phyloP scores from a whole-genome alignment of 2,329 filamentous ascomycete genomes.

The Colletotrichum musicola region DNA sequence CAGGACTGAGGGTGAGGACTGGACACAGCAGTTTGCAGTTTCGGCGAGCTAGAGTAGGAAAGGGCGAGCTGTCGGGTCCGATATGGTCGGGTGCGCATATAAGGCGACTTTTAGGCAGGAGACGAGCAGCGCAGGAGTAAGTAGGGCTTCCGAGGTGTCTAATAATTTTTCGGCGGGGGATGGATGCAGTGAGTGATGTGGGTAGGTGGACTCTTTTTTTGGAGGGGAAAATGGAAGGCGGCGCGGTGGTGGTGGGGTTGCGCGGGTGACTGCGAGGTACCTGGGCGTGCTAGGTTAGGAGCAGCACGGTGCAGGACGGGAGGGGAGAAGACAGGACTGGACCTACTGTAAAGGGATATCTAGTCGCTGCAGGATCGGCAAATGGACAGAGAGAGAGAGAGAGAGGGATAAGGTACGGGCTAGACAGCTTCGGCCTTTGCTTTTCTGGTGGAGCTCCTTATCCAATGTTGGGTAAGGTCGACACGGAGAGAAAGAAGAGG shows the following conservation, averaged over 20 bases:
- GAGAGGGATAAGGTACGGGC: background rate
- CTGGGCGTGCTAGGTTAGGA: conserved; percentile 23
- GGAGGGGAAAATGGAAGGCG: conserved; percentile 29
- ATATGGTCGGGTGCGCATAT: conserved; percentile 35
- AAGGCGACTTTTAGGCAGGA: conserved; percentile 22
- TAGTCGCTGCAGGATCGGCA: background rate
- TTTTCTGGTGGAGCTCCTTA: background rate
- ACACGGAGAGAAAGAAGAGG: background rate
- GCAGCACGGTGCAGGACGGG: background rate
- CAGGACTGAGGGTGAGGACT: conserved; percentile 4
- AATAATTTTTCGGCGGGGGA: conserved; percentile 39
- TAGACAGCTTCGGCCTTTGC: conserved; percentile 7
- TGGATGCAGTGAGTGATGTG: conserved; percentile 37
- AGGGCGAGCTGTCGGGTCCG: conserved; percentile 35
- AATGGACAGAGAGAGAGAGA: background rate
- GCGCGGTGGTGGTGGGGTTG: conserved; percentile 36
- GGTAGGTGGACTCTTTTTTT: conserved; percentile 36
- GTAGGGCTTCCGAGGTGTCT: conserved; percentile 39
- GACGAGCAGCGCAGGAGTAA: conserved; percentile 18
- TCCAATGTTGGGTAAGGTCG: too few species aligned
- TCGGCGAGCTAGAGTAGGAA: conserved; percentile 31
- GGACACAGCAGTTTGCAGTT: conserved; percentile 8
- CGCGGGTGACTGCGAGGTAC: conserved; percentile 32
- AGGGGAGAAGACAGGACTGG: conserved; percentile 3
- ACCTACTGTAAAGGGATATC: conserved; percentile 12